phyloP scores from a whole-genome alignment of 2,329 filamentous ascomycete genomes.

The Curvularia hawaiiensis region DNA sequence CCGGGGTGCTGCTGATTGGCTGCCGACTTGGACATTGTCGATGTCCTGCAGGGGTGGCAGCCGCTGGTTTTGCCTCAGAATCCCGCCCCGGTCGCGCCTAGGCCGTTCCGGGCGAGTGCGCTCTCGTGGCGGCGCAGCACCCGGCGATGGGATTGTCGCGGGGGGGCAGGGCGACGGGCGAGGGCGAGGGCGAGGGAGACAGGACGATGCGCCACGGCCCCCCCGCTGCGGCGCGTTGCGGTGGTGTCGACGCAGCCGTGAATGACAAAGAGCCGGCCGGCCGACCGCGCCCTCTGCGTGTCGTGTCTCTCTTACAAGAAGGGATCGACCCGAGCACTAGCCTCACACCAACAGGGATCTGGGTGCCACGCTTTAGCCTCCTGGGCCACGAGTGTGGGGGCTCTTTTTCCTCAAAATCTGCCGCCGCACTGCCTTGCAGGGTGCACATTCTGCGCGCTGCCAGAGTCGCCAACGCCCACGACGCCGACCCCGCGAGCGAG shows the following conservation, averaged over 20 bases:
- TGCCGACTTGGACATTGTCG: conserved; percentile 21
- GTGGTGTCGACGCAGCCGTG: background rate
- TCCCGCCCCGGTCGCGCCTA: conserved; percentile 17
- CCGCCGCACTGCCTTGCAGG: conserved; percentile 15
- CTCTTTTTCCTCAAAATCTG: conserved; percentile 18
- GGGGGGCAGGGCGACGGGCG: too few relatives aligned
- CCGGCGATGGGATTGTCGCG: background rate
- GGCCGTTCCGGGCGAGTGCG: conserved; percentile 6
- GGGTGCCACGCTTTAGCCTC: conserved; percentile 13
- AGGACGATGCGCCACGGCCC: too few relatives aligned
- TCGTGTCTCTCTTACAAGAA: background rate
- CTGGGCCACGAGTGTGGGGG: conserved; percentile 17
- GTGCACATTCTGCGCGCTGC: conserved; percentile 5
- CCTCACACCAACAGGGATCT: conserved; percentile 10
- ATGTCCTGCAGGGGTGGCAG: conserved; percentile 17
- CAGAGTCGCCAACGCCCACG: conserved; percentile 4
- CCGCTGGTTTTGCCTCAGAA: conserved; percentile 25
- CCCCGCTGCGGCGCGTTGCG: background rate
- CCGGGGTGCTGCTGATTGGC: conserved; percentile 18
- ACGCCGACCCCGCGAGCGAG: background rate
- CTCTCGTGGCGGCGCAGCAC: conserved; percentile 3
- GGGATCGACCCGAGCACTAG: conserved; percentile 20
- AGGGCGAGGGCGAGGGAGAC: too few relatives aligned
- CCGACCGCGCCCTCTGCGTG: background rate
- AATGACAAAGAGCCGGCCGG: background rate